Base-by-base conservation (phyloP, 306 rosid species). In the Alnus glutinosa region DNA sequence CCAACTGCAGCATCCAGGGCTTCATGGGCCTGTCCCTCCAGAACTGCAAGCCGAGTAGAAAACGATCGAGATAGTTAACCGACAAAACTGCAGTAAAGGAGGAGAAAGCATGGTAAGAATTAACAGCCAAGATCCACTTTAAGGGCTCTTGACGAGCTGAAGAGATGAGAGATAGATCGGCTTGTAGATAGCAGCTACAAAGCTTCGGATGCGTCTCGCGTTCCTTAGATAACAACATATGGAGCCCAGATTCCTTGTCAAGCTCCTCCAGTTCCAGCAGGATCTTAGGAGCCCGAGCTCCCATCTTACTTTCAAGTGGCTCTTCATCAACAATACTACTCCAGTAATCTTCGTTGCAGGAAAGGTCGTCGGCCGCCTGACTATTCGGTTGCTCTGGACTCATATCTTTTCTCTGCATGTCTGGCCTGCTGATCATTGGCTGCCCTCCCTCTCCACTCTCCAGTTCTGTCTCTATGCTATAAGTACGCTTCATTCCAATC, bases 21-120 rank as follows among this genome's bases (percentile, higher is more conserved):
- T 67, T 42, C 72, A 67, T 37, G 71, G 51, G 28, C 71, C 39
- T 39, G n/a, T 42, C 72, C 49, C 32, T 42, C 32, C 3, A 18
- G 1, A 44, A 4, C 14, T 39, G 30, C 49, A 42, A 44, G 39
- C 32, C 42, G 51, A 4, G 51, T 9, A 67, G 72, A 67, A 67
- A 67, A 8, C 49, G 72, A 67, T 67, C 72, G 14, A 67, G 72
- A 67, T 67, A 67, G 32, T 67, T 42, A 42, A 18, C 72, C 19
- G 72, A 42, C 19, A 67, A 42, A 42, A n/a, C 51, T 44, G 50
- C 72, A n/a, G 72, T 68, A 4, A 18, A 68, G 32, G 72, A 8
- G 18, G 72, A 68, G 72, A 68, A 68, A 68, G 23, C 46, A 42
- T 68, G 51, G 51, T 68, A n/a, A 68, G 72, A 68, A 68, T 68